These are phyloP conservation scores for Noccaea bulbosa DNA, from an alignment of 345 rosid genomes.

Conservation along the genomic window DNA sequence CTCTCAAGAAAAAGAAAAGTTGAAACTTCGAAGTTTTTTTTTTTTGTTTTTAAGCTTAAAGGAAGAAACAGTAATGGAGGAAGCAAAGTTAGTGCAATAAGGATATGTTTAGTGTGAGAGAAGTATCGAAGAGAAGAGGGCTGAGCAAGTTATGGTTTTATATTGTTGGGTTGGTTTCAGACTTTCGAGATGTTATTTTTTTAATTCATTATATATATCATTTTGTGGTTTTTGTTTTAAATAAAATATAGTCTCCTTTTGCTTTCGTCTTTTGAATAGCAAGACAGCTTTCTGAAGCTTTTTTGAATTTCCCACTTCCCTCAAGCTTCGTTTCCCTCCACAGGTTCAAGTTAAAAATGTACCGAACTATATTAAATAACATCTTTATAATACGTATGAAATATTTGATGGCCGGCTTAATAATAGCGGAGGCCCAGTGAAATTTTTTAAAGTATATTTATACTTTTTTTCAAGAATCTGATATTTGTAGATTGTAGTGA, in stretches of 20 bases:
- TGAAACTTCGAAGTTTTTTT: conserved; percentile 20
- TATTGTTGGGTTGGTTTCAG: conserved; percentile 45
- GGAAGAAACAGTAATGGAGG: conserved; percentile 21
- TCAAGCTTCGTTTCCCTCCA: conserved; percentile 50
- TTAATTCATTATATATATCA: conserved; percentile 6
- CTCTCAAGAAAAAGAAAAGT: neutral
- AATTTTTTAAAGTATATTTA: too few relatives aligned
- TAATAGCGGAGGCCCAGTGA: conserved; percentile 21
- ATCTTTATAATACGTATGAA: conserved; percentile 24
- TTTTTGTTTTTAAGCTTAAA: conserved; percentile 2
- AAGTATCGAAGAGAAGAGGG: conserved; percentile 39
- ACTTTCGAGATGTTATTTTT: conserved; percentile 35
- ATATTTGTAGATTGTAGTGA: too few relatives aligned
- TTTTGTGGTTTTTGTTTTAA: neutral
- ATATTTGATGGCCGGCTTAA: conserved; percentile 37
- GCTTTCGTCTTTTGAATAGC: conserved; percentile 47
- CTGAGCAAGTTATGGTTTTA: conserved; percentile 40
- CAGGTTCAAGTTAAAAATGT: conserved; percentile 42
- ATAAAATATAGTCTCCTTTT: conserved; percentile 43
- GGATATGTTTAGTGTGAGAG: conserved; percentile 33
- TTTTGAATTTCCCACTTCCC: conserved; percentile 52
- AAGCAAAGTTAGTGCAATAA: conserved; percentile 20
- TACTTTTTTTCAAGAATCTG: neutral
- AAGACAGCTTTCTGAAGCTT: conserved; percentile 50
- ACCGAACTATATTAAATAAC: conserved; percentile 25